Percentiles rank a stretch among this genome's conserved stretches.
These are phyloP conservation scores for Porcisia deanei DNA, from an alignment of 208 protist genomes.

Conservation along the genomic window DNA sequence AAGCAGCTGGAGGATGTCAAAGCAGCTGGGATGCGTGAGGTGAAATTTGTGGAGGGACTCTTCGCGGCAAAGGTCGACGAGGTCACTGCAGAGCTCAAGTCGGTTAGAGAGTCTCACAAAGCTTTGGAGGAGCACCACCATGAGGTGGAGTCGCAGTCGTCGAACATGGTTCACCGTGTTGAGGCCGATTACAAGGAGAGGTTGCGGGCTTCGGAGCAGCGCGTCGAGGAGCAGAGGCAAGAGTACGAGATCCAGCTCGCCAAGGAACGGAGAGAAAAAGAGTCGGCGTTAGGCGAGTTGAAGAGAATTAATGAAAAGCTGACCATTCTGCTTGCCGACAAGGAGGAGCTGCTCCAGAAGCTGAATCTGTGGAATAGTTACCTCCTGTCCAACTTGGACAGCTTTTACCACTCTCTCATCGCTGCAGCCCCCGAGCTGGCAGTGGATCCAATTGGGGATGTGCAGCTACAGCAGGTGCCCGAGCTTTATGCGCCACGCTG, in stretches of 20 bases:
- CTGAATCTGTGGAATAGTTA: conserved; percentile 82
- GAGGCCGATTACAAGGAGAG: conserved; percentile 84
- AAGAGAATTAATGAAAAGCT: conserved; percentile 54
- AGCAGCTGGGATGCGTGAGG: conserved; percentile 51
- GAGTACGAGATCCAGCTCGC: conserved; percentile 45
- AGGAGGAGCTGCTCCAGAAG: conserved; percentile 59
- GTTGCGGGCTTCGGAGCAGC: conserved; percentile 55
- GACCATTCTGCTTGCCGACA: conserved; percentile 45
- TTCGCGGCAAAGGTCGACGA: conserved; percentile 63
- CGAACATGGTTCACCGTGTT: conserved; percentile 57
- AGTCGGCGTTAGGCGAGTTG: conserved; percentile 47
- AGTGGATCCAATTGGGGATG: conserved; percentile 42
- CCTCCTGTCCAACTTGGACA: conserved; percentile 62
- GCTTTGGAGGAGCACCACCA: conserved; percentile 52
- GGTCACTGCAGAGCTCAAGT: conserved; percentile 60
- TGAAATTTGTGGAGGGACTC: conserved; percentile 73
- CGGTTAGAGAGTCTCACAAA: conserved; percentile 45
- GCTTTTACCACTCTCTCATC: conserved; percentile 54
- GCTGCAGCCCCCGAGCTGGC: conserved; percentile 47
- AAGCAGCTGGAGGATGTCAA: conserved; percentile 84
- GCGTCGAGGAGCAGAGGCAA: conserved; percentile 55
- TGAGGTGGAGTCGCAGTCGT: conserved; percentile 47
- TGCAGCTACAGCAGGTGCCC: conserved; percentile 60
- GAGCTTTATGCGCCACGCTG: conserved; percentile 66
- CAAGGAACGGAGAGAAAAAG: conserved; percentile 47